Base-by-base conservation (phyloP, 345 rosid species). In the Aquilaria sinensis region DNA sequence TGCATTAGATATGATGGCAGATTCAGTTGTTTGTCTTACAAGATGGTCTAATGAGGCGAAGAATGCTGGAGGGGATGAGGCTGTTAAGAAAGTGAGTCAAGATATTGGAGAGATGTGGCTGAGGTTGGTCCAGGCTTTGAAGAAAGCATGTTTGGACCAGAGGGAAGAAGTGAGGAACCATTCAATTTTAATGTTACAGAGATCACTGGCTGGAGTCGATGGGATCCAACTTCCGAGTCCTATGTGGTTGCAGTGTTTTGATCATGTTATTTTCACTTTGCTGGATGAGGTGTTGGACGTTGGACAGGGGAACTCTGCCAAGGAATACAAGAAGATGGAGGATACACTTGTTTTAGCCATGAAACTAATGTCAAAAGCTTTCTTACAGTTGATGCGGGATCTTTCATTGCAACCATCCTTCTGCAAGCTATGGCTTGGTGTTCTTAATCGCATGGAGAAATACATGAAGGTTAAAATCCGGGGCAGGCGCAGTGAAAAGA, bases 51-150 rank as follows among this genome's bases (percentile, higher is more conserved):
- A 62, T 47, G 89, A 85, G 74, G 79, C 88, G 1, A 79, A 72
- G 66, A 74, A 59, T 52, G 66, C 81, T 0, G 70, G 61, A 31
- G 79, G 76, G 50, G 78, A 79, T 61, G 89, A 79, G 57, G 81
- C 73, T 68, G 82, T 85, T 41, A 12, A 53, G 56, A 80, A 72
- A 71, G 72, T 87, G 57, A 71, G 70, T 59, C 80, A 81, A 62
- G 85, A 83, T 72, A 79, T 83, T 43, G 89, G 87, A 53, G 87
- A 88, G 69, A 88, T 85, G 95, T 87, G 95, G 95, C 58, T 85
- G 63, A 81, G 85, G 57, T 77, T 87, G 52, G 81, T 83, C 57
- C 85, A 83, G 63, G 85, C 77, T 57, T 69, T 88, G 66, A 80
- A 74, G 51, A 79, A 74, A 47, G 72, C 80, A 11, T 85, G 89